Base-by-base conservation (phyloP, 1,284 basidiomycete genomes). In the Cerioporus squamosus region DNA sequence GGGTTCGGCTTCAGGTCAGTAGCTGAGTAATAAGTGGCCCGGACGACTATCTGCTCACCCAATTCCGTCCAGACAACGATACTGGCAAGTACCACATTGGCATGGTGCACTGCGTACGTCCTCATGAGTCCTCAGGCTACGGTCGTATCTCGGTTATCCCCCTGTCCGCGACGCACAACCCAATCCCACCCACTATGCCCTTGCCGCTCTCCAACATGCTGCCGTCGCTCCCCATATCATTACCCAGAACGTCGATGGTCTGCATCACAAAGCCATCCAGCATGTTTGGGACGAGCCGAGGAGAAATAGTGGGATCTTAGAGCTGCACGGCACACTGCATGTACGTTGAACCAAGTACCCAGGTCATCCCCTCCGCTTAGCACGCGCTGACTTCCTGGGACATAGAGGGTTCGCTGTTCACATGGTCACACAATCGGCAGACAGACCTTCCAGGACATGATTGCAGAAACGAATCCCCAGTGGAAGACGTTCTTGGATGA, bases 241-340 rank as follows among this genome's bases (percentile, higher is more conserved):
- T 56, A 97, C 95, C 0, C 94, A 97, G 72, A 97, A 96, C 67
- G 94, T 97, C 7, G 95, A 97, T 68, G 94, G 94, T 8, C 82
- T 97, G 14, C 94, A 96, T 69, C 86, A 87, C 50, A 94, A 94
- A 75, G 90, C 87, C 26, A 71, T 87, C 44, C 68, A 69, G 61
- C 75, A 69, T 52, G 67, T 75, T 20, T 78, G 73, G 75, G 69
- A 75, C 55, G 66, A 73, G n/a, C 50, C 68, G 6, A 70, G 62
- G 40, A 71, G 81, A 51, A 70, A 79, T 38, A 66, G 79, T 36
- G 74, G 74, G 10, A 88, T 95, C 51, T 77, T 97, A 29, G 94
- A 97, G 71, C 81, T 98, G 9, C 95, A 98, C 72, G 95, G 95
- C 20, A 94, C 91, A 8, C 75, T 98, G 5, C 91, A 93, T 68